These are phyloP conservation scores for Gyromitra esculenta DNA, from an alignment of 2,329 filamentous ascomycete species.

Conservation along the genomic window DNA sequence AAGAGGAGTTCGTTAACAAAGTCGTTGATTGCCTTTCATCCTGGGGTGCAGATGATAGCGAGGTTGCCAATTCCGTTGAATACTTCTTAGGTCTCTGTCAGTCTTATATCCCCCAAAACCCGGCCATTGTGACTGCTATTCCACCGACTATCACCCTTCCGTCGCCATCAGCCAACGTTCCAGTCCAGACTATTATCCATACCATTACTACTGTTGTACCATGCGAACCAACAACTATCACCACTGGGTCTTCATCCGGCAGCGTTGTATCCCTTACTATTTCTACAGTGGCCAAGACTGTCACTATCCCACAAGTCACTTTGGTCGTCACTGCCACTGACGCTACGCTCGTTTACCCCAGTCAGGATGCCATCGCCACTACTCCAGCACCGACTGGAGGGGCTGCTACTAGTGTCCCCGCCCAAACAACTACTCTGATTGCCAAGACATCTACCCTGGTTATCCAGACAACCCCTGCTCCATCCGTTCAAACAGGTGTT, in stretches of 20 bases:
- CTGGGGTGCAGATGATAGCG: conserved; percentile 73
- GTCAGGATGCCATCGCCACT: conserved; percentile 23
- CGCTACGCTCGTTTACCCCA: conserved; percentile 48
- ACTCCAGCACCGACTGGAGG: conserved; percentile 30
- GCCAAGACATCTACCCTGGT: not conserved
- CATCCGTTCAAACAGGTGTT: conserved; percentile 23
- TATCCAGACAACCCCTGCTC: conserved; percentile 1
- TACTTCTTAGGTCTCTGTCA: conserved; percentile 95
- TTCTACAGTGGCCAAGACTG: conserved; percentile 59
- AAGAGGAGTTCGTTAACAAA: conserved; percentile 76
- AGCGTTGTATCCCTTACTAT: conserved; percentile 56
- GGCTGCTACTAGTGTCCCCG: conserved; percentile 49
- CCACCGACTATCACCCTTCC: conserved; percentile 72
- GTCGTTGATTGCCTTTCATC: conserved; percentile 84
- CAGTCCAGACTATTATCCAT: conserved; percentile 37
- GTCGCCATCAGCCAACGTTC: conserved; percentile 63
- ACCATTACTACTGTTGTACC: conserved; percentile 48
- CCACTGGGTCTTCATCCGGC: conserved; percentile 61
- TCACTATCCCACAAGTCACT: conserved; percentile 63
- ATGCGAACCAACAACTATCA: conserved; percentile 56
- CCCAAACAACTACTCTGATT: conserved; percentile 18
- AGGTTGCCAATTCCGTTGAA: conserved; percentile 75
- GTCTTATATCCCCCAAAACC: conserved; percentile 76
- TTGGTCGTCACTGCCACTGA: conserved; percentile 47
- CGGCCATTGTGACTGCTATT: conserved; percentile 82